Evolutionary conservation across 176 grass and related monocot genomes (phyloP).

Genomic region (Paspalum vaginatum): DNA sequence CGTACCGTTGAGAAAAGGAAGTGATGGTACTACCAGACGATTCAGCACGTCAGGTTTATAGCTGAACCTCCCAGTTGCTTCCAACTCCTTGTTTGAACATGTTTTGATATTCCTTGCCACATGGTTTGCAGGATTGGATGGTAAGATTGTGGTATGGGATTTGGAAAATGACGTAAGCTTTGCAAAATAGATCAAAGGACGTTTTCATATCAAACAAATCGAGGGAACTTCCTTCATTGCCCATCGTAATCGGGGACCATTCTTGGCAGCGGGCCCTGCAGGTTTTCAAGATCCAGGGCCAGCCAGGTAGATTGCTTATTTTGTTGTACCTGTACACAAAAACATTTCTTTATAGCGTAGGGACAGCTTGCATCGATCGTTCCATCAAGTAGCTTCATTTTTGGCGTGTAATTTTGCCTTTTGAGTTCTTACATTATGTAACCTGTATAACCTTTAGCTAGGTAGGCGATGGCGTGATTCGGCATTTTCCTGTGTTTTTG

Average conservation of each 20-base stretch:
- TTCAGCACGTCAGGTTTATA: conserved; percentile 98
- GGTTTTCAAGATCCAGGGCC: conserved; percentile 46
- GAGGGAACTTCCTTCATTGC: neutral
- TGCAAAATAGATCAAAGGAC: conserved; percentile 29
- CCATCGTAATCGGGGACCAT: neutral
- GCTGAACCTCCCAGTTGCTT: neutral
- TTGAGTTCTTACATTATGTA: conserved; percentile 28
- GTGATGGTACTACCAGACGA: conserved; percentile 45
- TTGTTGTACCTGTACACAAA: conserved; percentile 62
- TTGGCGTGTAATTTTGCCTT: conserved; percentile 40
- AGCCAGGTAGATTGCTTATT: conserved; percentile 43
- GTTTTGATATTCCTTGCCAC: conserved; percentile 32
- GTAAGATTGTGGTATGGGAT: conserved; percentile 96
- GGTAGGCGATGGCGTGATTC: conserved; percentile 16
- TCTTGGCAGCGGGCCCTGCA: conserved; percentile 41
- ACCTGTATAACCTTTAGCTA: conserved; percentile 42
- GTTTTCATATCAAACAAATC: neutral
- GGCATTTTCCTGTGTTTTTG: neutral
- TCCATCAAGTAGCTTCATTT: conserved; percentile 35
- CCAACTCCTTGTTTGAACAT: neutral
- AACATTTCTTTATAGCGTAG: conserved; percentile 40
- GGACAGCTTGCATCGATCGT: neutral
- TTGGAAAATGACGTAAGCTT: conserved; percentile 57
- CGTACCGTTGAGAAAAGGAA: conserved; percentile 59
- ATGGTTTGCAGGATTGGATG: conserved; percentile 70